These are phyloP conservation scores for Schizochytrium sp. DNA, from an alignment of 108 stramenopile species.

Conservation along the genomic window DNA sequence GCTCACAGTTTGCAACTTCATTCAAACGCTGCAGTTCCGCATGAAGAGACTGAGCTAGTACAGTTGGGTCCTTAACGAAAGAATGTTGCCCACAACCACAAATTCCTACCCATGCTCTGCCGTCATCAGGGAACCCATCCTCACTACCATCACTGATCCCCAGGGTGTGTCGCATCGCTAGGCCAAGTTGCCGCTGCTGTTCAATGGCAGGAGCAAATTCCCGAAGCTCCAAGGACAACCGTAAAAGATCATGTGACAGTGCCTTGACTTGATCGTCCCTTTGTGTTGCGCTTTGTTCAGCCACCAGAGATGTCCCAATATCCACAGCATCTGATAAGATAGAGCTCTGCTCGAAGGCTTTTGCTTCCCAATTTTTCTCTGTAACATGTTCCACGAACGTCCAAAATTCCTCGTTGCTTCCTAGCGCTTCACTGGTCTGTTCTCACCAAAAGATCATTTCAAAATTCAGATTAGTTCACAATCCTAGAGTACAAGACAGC, in stretches of 20 bases:
- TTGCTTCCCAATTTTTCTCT: neutral
- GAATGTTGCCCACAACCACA: neutral
- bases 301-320: neutral
- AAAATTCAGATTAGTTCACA: too few relatives aligned
- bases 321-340: neutral
- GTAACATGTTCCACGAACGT: neutral
- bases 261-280: neutral
- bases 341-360: neutral
- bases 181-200: slow-evolving; percentile 39
- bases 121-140: slow-evolving; percentile 4
- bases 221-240: neutral
- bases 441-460: too few relatives aligned
- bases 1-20: too few relatives aligned
- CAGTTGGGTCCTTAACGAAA: too few relatives aligned
- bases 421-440: slow-evolving; percentile 25
- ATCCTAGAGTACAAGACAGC: too few relatives aligned
- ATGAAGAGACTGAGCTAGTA: neutral
- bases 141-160: neutral
- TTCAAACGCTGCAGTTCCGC: too few relatives aligned
- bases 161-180: neutral
- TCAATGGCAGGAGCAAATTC: slow-evolving; percentile 13
- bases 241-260: neutral
- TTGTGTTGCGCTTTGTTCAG: too few relatives aligned
- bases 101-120: neutral
- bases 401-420: neutral